Percentiles rank a stretch among this genome's conserved stretches.
phyloP scores from a whole-genome alignment of 441 rosid genomes.

The Syzygium syzygioides region DNA sequence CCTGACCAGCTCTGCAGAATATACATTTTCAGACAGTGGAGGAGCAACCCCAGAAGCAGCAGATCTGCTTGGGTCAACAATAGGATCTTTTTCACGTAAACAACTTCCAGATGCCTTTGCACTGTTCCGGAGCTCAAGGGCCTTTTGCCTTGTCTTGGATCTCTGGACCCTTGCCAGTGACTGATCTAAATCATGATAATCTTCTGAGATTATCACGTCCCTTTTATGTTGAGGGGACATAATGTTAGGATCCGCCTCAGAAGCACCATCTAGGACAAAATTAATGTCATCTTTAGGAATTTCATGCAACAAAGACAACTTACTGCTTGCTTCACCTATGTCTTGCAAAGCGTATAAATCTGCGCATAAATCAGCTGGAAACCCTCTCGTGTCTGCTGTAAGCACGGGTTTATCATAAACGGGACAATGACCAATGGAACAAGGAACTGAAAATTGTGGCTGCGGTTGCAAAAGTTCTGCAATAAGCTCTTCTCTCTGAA shows the following conservation, averaged over 20 bases:
- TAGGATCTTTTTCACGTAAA: slow-evolving; percentile 21
- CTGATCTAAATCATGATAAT: slow-evolving; percentile 28
- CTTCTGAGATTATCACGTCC: slow-evolving; percentile 23
- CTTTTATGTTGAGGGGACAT: slow-evolving; percentile 45
- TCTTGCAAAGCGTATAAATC: slow-evolving; percentile 20
- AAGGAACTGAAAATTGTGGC: slow-evolving; percentile 29
- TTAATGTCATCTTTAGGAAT: slow-evolving; percentile 13
- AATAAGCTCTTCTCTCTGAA: slow-evolving; percentile 63
- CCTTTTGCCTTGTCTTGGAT: slow-evolving; percentile 84
- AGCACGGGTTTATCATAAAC: slow-evolving; percentile 20
- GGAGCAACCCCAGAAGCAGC: slow-evolving; percentile 34
- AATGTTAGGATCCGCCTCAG: slow-evolving; percentile 30
- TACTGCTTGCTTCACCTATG: slow-evolving; percentile 26
- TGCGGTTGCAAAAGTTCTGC: slow-evolving; percentile 42
- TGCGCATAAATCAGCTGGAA: slow-evolving; percentile 18
- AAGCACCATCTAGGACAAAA: slow-evolving; percentile 5
- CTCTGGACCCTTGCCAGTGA: slow-evolving; percentile 75
- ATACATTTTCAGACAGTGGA: slow-evolving; percentile 27
- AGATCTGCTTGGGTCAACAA: slow-evolving; percentile 15
- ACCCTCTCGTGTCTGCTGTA: slow-evolving; percentile 23
- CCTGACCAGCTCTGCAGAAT: slow-evolving; percentile 23
- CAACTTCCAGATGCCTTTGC: slow-evolving; percentile 37
- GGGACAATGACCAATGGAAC: slow-evolving; percentile 30
- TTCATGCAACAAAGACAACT: slow-evolving; percentile 25
- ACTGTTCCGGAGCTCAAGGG: slow-evolving; percentile 67